phyloP scores from a whole-genome alignment of 179 eudicot genomes.

The Spinacia oleracea region DNA sequence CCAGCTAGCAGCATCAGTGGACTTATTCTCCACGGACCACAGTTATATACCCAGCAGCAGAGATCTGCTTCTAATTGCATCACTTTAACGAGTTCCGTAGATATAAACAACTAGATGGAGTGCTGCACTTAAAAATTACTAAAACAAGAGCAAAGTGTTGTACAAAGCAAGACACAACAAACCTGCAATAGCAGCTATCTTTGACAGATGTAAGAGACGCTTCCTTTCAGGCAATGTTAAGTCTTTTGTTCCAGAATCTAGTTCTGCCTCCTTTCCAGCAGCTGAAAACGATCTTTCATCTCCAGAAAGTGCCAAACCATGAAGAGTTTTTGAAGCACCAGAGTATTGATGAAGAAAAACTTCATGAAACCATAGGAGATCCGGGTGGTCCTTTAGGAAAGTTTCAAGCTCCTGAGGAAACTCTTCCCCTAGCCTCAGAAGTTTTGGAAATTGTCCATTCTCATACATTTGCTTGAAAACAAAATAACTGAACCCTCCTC shows the following conservation, averaged over 20 bases:
- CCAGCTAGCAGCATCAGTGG: too few species aligned
- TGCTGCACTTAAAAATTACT: not conserved
- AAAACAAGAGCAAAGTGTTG: not conserved
- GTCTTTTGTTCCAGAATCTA: slow-evolving; percentile 31
- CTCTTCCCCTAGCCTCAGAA: slow-evolving; percentile 90
- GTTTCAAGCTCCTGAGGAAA: slow-evolving; percentile 72
- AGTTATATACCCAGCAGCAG: too few species aligned
- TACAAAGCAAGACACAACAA: slow-evolving; percentile 15
- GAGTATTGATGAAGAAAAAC: slow-evolving; percentile 66
- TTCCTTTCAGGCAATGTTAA: slow-evolving; percentile 63
- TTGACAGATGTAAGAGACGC: slow-evolving; percentile 77
- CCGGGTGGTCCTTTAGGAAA: slow-evolving; percentile 67
- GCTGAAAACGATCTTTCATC: slow-evolving; percentile 38
- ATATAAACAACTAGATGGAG: not conserved
- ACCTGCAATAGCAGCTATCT: slow-evolving; percentile 97
- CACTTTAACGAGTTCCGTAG: not conserved
- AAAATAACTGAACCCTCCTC: slow-evolving; percentile 85
- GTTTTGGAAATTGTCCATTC: slow-evolving; percentile 62
- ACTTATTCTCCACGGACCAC: too few species aligned
- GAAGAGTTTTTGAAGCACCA: slow-evolving; percentile 81
- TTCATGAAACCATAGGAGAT: slow-evolving; percentile 92
- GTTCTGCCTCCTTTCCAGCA: slow-evolving; percentile 39
- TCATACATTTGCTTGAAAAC: slow-evolving; percentile 77
- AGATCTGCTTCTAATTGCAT: not conserved
- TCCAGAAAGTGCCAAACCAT: slow-evolving; percentile 69